Conservation (phyloP, 257 asterid species). For the Anisodus acutangulus region DNA sequence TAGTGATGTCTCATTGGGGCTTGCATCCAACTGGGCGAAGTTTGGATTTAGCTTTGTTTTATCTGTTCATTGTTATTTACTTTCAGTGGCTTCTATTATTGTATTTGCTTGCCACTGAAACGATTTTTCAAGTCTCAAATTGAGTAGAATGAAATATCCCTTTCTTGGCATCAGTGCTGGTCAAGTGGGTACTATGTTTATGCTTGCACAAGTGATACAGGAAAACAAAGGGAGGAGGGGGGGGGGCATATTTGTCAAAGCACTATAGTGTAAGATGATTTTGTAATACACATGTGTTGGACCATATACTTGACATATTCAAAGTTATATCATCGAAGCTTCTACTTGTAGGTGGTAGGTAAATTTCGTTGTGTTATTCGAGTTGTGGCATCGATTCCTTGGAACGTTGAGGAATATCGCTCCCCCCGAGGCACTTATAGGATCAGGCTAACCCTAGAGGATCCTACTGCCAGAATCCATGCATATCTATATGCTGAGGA, state of each 20-base stretch:
- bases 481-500: constrained; percentile 68
- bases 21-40: not conserved
- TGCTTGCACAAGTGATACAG: not conserved
- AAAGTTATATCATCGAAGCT: constrained; percentile 16
- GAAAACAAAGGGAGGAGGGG: not conserved
- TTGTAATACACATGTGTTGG: not conserved
- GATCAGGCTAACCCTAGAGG: constrained; percentile 80
- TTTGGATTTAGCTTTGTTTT: not conserved
- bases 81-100: not conserved
- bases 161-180: not conserved
- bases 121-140: not conserved
- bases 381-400: constrained; percentile 64
- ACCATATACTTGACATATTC: constrained; percentile 7
- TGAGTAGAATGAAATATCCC: not conserved
- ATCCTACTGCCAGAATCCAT: constrained; percentile 82
- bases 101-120: not conserved
- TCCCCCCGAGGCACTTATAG: constrained; percentile 59
- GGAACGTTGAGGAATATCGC: constrained; percentile 52
- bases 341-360: constrained; percentile 55
- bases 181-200: not conserved
- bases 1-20: not conserved
- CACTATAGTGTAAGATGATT: not conserved
- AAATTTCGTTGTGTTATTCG: constrained; percentile 70
- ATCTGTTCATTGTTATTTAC: not conserved
- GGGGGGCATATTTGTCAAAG: too few relatives aligned